A percentile compares a stretch with the other conserved stretches of the same genome.
Evolutionary conservation across 495 filamentous ascomycete genomes (phyloP).

Genomic region (Xylaria flabelliformis): DNA sequence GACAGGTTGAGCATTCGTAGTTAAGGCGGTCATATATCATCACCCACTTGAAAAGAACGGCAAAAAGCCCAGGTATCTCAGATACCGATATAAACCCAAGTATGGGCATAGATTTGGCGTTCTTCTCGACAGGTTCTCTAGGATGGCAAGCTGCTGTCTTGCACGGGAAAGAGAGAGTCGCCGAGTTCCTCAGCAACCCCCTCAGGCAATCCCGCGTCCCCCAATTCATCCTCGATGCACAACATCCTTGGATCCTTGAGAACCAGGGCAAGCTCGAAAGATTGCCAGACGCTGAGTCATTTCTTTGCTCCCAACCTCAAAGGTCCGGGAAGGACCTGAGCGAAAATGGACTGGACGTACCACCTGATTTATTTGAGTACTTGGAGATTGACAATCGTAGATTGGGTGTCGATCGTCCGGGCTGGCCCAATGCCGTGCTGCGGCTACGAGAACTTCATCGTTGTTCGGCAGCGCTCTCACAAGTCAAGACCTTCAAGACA

Average conservation of each 20-base stretch:
- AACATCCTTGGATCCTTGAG: conserved; percentile 16
- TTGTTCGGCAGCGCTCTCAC: conserved; percentile 12
- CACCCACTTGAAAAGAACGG: neutral
- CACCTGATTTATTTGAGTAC: conserved; percentile 18
- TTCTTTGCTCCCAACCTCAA: conserved; percentile 2
- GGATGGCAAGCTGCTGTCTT: conserved; percentile 3
- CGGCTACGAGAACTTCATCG: conserved; percentile 1
- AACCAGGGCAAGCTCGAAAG: conserved; percentile 4
- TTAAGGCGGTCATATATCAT: neutral
- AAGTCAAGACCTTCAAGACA: conserved; percentile 10
- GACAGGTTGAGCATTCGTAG: neutral
- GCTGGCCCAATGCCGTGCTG: conserved; percentile 8
- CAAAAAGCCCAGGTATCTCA: neutral
- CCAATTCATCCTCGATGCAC: conserved; percentile 18
- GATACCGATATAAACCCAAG: neutral
- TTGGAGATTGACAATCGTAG: conserved; percentile 6
- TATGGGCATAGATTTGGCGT: neutral
- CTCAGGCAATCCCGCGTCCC: conserved; percentile 14
- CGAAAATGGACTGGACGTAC: conserved; percentile 11
- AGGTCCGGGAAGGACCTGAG: neutral
- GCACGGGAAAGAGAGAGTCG: conserved; percentile 1
- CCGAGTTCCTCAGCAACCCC: conserved; percentile 2
- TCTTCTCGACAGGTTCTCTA: neutral
- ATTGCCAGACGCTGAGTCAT: conserved; percentile 13
- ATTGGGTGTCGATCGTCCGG: neutral